A percentile compares a stretch with the other conserved stretches of the same genome.
Evolutionary conservation across 179 eudicot species (phyloP).

Genomic region (Beta corolliflora): DNA sequence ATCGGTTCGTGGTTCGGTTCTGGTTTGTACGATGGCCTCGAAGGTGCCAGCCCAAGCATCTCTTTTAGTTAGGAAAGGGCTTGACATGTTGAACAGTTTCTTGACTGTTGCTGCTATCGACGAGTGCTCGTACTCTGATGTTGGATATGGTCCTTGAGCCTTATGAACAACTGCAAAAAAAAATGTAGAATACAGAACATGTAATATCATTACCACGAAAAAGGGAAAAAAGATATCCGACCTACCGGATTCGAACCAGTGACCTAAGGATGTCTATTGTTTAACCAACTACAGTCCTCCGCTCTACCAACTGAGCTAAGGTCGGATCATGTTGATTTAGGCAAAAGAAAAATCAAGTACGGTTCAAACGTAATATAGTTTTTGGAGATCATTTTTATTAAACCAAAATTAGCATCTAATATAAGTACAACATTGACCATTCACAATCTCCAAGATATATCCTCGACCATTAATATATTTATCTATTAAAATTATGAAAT

Average conservation of each 20-base stretch:
- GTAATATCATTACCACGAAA: neutral
- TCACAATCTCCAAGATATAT: no score
- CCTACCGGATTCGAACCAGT: slow-evolving; percentile 88
- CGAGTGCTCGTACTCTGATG: slow-evolving; percentile 91
- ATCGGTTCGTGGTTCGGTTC: slow-evolving; percentile 66
- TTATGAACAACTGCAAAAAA: slow-evolving; percentile 79
- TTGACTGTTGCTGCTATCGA: slow-evolving; percentile 83
- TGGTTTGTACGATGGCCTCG: slow-evolving; percentile 49
- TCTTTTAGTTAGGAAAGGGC: slow-evolving; percentile 67
- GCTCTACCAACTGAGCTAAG: slow-evolving; percentile 34
- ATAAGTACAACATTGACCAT: no score
- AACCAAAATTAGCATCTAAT: no score
- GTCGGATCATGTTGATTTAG: neutral
- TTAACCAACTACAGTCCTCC: slow-evolving; percentile 27
- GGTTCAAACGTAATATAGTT: no score
- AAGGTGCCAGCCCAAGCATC: slow-evolving; percentile 89
- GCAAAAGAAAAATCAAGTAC: no score
- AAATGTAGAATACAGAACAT: neutral
- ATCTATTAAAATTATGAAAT: no score
- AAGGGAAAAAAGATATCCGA: slow-evolving; percentile 36
- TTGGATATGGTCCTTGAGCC: slow-evolving; percentile 65
- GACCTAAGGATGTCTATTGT: slow-evolving; percentile 53
- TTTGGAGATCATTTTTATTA: no score
- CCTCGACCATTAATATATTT: no score
- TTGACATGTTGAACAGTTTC: slow-evolving; percentile 65